Base-by-base conservation (phyloP, 2,329 filamentous ascomycete species). In the Diatrype stigma region DNA sequence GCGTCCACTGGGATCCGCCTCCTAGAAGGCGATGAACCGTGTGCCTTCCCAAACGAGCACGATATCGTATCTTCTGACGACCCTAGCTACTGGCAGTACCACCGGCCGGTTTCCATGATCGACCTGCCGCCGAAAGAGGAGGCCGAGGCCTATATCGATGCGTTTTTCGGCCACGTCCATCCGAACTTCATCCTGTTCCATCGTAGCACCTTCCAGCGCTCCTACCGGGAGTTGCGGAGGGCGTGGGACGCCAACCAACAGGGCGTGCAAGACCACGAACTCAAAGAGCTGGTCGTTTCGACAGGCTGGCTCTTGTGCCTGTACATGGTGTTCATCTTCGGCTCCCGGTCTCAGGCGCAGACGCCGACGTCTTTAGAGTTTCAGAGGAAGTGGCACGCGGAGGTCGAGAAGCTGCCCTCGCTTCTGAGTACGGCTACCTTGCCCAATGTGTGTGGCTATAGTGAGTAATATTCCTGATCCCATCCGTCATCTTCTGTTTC, bases 231-330 rank as follows among this genome's bases (percentile, higher is more conserved):
- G 19, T 68, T 70, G 46, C 74, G 70, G 63, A 54, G 52, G 1
- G 55, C 58, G 14, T 56, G 53, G 51, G 56, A 58, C 6, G 50
- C 49, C n/a, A 50, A 47, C 35, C 48, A 47, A 10, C 38, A 26
- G 12, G 46, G 17, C 22, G 45, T 6, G 12, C 38, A 26, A 2
- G 57, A 61, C n/a, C 54, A 45, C 6, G 47, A 58, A 7, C 17
- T 51, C 7, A 54, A 58, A 10, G 60, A 66, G 23, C 60, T 67
- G 11, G 65, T 68, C 42, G 59, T 67, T 16, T 70, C 73, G 26
- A 61, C 65, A 1, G 71, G 71, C 16, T 74, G 70, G 71, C 63
- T 74, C 12, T 68, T 70, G 30, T 70, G 64, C 46, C 53, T 74
- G 23, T 70, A 70, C 45, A 65, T 74, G 60, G 66, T 72, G 17